These are phyloP conservation scores for Bromus sterilis DNA, from an alignment of 176 grass and related monocot genomes.

Conservation along the genomic window DNA sequence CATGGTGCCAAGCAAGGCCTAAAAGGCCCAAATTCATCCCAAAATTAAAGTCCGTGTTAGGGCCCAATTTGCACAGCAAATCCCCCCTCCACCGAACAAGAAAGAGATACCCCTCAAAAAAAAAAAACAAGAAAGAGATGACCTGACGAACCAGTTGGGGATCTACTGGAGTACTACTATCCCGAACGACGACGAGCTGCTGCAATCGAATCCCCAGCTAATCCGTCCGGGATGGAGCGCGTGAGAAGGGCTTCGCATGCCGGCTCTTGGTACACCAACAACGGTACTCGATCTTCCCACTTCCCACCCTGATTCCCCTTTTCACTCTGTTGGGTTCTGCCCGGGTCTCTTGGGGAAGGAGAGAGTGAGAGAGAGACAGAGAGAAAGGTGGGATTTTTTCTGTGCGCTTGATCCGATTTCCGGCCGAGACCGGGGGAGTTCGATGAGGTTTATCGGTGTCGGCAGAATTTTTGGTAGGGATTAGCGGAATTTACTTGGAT, in stretches of 20 bases:
- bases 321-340: not conserved
- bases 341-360: not conserved
- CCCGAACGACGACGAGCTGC: not conserved
- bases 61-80: not conserved
- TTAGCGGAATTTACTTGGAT: not conserved
- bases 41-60: not conserved
- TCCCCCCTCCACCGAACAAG: not conserved
- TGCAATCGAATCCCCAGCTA: not conserved
- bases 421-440: not conserved
- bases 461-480: no score
- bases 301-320: not conserved
- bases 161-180: no score
- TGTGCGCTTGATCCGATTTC: not conserved
- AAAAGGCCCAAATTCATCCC: not conserved
- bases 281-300: conserved; percentile 36
- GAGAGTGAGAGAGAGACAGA: not conserved
- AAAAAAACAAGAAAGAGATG: no score
- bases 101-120: not conserved
- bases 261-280: conserved; percentile 86
- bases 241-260: conserved; percentile 69
- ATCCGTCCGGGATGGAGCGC: conserved; percentile 43
- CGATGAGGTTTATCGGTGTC: not conserved
- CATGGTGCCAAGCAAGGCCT: no score
- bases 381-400: not conserved
- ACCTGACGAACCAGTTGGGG: no score